Conservation (phyloP, 495 filamentous ascomycete genomes). For the Penicillium turbatum region DNA sequence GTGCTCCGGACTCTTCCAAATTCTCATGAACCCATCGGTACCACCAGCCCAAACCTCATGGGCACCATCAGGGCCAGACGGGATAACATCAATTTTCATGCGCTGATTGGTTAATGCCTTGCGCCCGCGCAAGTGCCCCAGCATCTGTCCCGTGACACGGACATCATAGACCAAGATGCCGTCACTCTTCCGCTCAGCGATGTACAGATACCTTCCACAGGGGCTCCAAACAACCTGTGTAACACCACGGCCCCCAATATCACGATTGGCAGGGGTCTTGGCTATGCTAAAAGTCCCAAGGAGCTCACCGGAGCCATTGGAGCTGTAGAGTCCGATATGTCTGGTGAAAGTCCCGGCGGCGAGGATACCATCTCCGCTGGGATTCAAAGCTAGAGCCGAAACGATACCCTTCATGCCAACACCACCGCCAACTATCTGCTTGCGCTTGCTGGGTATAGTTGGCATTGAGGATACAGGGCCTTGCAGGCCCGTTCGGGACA, state of each 20-base stretch:
- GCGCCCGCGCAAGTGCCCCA: constrained; percentile 69
- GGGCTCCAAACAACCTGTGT: constrained; percentile 75
- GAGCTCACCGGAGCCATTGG: constrained; percentile 58
- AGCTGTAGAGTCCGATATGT: constrained; percentile 71
- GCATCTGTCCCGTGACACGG: constrained; percentile 60
- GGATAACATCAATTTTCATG: constrained; percentile 64
- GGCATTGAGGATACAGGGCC: constrained; percentile 59
- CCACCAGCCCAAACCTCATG: constrained; percentile 84
- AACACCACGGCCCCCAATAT: constrained; percentile 62
- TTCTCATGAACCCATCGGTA: constrained; percentile 67
- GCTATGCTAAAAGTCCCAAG: constrained; percentile 61
- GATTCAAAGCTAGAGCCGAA: constrained; percentile 56
- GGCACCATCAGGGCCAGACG: constrained; percentile 42
- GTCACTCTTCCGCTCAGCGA: constrained; percentile 76
- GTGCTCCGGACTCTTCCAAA: constrained; percentile 65
- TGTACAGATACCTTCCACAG: constrained; percentile 81
- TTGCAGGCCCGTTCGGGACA: constrained; percentile 55
- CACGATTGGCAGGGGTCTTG: constrained; percentile 34
- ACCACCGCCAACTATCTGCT: constrained; percentile 63
- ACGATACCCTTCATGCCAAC: constrained; percentile 82
- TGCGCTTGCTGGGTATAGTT: constrained; percentile 72
- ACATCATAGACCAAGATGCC: constrained; percentile 81
- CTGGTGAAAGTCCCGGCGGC: constrained; percentile 82
- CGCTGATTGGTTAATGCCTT: constrained; percentile 71
- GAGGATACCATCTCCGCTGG: constrained; percentile 52